Conservation (phyloP, 129 eudicot genomes). For the sunflower (Helianthus annuus) region HanXRQr2.0-SUNRISE NC_035441.2:131888111-131888610, state of each 20-base stretch:
- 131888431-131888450: constrained; percentile 6
- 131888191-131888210: too few relatives aligned
- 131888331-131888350: constrained; percentile 9
- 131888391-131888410: constrained; percentile 40
- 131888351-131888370: constrained; percentile 2
- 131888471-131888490: constrained; percentile 57
- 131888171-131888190: too few relatives aligned
- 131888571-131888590: constrained; percentile 98
- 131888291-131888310: constrained; percentile 12
- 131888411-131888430: constrained; percentile 9
- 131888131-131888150: too few relatives aligned
- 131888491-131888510: constrained; percentile 97
- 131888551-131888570: constrained; percentile 91
- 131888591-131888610: constrained; percentile 10
- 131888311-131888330: not conserved
- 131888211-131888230: too few relatives aligned
- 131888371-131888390: constrained; percentile 50
- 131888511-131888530: constrained; percentile 96
- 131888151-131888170: too few relatives aligned
- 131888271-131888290: not conserved
- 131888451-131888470: not conserved
- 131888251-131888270: not conserved
- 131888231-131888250: too few relatives aligned
- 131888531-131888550: constrained; percentile 91
- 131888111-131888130: too few relatives aligned